A percentile compares a stretch with the other conserved stretches of the same genome.
Evolutionary conservation across 2,329 filamentous ascomycete genomes (phyloP).

Genomic region (Aspergillus eucalypticola): DNA sequence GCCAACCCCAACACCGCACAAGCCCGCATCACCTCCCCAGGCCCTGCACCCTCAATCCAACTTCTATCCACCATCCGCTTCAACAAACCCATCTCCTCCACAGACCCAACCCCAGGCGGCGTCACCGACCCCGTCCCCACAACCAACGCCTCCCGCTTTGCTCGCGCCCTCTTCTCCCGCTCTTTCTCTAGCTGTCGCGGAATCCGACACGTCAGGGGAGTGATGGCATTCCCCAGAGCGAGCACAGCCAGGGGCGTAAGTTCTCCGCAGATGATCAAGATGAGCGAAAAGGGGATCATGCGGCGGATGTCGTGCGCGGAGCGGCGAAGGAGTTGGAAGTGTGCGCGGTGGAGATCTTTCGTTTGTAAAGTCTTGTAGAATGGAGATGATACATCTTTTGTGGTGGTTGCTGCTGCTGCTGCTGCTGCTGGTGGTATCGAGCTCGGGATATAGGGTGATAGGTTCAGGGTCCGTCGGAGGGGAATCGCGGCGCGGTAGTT

Average conservation of each 20-base stretch:
- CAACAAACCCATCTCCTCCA: conserved; percentile 34
- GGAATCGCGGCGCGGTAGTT: conserved; percentile 55
- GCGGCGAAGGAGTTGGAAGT: conserved; percentile 70
- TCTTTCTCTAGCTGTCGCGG: conserved; percentile 69
- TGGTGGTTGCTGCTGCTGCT: background rate
- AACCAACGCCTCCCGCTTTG: conserved; percentile 28
- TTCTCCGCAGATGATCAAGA: conserved; percentile 79
- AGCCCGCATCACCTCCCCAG: conserved; percentile 32
- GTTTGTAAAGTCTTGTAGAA: conserved; percentile 17
- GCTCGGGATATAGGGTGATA: conserved; percentile 36
- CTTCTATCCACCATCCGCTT: conserved; percentile 23
- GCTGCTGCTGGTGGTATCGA: conserved; percentile 26
- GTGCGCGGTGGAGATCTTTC: conserved; percentile 48
- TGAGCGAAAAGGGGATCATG: conserved; percentile 73
- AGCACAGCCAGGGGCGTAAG: conserved; percentile 80
- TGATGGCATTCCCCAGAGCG: conserved; percentile 65
- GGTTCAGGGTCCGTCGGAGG: conserved; percentile 32
- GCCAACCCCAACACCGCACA: conserved; percentile 38
- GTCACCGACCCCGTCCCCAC: conserved; percentile 16
- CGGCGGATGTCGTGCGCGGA: conserved; percentile 72
- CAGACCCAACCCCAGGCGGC: conserved; percentile 17
- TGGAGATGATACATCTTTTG: too few relatives aligned
- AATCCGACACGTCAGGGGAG: conserved; percentile 81
- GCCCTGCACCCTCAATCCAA: conserved; percentile 24
- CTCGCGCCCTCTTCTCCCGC: conserved; percentile 54